Base-by-base conservation (phyloP, 1,284 basidiomycete genomes). In the Fomitopsis pinicola region DNA sequence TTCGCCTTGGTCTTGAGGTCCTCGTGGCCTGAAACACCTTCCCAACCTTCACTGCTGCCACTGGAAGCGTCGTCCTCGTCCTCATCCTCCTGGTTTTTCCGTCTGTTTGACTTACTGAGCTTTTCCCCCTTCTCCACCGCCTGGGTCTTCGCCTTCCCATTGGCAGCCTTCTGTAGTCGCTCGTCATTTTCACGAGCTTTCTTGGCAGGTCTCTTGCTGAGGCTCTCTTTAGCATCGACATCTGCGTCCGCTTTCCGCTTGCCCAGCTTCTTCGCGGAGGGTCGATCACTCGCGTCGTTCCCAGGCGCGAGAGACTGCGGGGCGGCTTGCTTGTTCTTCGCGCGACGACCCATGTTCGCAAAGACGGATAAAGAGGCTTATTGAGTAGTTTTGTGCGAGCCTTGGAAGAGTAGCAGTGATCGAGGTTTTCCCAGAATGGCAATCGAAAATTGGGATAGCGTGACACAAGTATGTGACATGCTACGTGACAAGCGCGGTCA, bases 251-350 rank as follows among this genome's bases (percentile, higher is more conserved):
- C 85, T 73, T 92, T 93, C 53, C 91, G 86, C 72, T 93, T 92
- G 45, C 86, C 87, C 17, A 84, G 77, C 64, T 82, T 85, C 74
- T 86, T 88, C 2, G 77, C 71, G 5, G 82, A 80, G 9, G 73
- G 60, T n/a, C 67, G 58, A 15, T 66, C 62, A 2, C 68, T 62
- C n/a, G 68, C 66, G 9, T 71, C 69, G 12, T 74, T 76, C 1
- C 71, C 65, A 26, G 84, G 78, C 14, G 62, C 68, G 22, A 95
- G 71, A 45, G 93, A 86, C 62, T 78, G 78, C 2, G 94, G 94
- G 5, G 87, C 80, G 0, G 81, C 84, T 77, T 98, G 95, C 80
- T 97, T 97, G 78, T 92, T 91, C 77, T 92, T 94, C 67, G 94
- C 87, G 69, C 94, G 88, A 73, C 94, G 86, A 70, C 95, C 95